These are phyloP conservation scores for Saturnispora sekii DNA, from an alignment of 805 yeast genomes.

Conservation along the genomic window DNA sequence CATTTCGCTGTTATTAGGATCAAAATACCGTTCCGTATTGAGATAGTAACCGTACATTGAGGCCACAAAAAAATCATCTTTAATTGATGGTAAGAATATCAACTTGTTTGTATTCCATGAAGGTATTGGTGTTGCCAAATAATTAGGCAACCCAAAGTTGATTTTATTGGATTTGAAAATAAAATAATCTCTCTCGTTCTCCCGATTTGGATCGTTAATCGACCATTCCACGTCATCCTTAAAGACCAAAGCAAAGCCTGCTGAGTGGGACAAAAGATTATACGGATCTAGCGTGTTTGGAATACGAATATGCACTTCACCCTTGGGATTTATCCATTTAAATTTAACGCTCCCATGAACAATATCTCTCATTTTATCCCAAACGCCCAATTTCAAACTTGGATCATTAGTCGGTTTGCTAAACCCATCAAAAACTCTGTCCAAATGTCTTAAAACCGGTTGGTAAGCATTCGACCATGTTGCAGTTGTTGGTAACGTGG, in stretches of 20 bases:
- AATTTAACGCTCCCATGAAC: slow-evolving; percentile 60
- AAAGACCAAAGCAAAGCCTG: slow-evolving; percentile 77
- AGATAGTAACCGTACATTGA: slow-evolving; percentile 22
- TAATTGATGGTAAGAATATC: slow-evolving; percentile 36
- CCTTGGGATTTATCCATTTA: slow-evolving; percentile 35
- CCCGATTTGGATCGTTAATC: slow-evolving; percentile 51
- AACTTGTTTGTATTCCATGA: slow-evolving; percentile 49
- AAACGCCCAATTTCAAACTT: slow-evolving; percentile 74
- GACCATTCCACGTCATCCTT: slow-evolving; percentile 47
- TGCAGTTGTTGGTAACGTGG: slow-evolving; percentile 51
- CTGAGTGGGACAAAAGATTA: slow-evolving; percentile 47
- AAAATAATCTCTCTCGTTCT: slow-evolving; percentile 54
- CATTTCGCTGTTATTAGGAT: slow-evolving; percentile 6
- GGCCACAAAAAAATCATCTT: slow-evolving; percentile 10
- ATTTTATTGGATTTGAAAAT: slow-evolving; percentile 53
- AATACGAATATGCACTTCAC: slow-evolving; percentile 46
- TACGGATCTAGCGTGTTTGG: slow-evolving; percentile 81
- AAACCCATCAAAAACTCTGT: slow-evolving; percentile 70
- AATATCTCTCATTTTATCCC: slow-evolving; percentile 79
- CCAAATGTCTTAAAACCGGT: slow-evolving; percentile 73
- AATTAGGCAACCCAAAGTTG: slow-evolving; percentile 69
- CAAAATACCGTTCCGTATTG: slow-evolving; percentile 12
- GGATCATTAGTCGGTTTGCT: slow-evolving; percentile 88
- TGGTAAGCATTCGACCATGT: slow-evolving; percentile 82
- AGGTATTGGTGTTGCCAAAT: slow-evolving; percentile 41